Conservation (phyloP, 2,329 filamentous ascomycete genomes). For the Phoma sp. region DNA sequence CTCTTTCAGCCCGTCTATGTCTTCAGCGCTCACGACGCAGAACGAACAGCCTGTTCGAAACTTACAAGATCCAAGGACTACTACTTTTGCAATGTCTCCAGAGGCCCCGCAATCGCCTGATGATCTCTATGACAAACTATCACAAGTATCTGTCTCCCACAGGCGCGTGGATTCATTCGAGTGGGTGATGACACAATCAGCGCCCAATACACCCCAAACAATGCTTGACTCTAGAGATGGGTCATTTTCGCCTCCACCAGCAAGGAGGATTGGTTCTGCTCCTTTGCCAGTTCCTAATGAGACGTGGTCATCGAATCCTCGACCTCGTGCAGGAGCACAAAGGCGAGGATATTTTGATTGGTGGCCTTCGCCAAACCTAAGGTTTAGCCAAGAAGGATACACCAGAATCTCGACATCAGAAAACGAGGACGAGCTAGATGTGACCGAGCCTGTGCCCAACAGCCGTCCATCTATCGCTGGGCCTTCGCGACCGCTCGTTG, state of each 20-base stretch:
- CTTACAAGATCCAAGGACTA: background rate
- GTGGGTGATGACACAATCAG: constrained; percentile 12
- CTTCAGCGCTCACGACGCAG: background rate
- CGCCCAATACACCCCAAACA: constrained; percentile 6
- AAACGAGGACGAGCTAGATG: background rate
- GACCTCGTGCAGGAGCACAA: background rate
- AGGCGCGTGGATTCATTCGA: constrained; percentile 12
- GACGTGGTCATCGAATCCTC: background rate
- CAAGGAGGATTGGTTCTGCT: background rate
- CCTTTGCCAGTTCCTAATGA: constrained; percentile 8
- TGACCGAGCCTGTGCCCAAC: too few relatives aligned
- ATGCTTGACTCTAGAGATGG: background rate
- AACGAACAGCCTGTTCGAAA: background rate
- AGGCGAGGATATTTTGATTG: constrained; percentile 11
- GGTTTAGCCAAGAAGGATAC: background rate
- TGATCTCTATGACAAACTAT: constrained; percentile 7
- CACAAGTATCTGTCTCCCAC: constrained; percentile 12
- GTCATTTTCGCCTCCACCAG: background rate
- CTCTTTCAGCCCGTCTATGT: background rate
- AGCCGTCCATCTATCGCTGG: background rate
- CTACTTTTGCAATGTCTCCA: background rate
- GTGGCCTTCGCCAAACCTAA: constrained; percentile 5
- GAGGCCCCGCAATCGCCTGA: background rate
- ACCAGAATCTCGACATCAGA: background rate
- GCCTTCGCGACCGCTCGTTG: background rate